Percentiles rank a stretch among this genome's conserved stretches.
Evolutionary conservation across 768 basidiomycete species (phyloP).

Genomic region (Pisolithus albus): DNA sequence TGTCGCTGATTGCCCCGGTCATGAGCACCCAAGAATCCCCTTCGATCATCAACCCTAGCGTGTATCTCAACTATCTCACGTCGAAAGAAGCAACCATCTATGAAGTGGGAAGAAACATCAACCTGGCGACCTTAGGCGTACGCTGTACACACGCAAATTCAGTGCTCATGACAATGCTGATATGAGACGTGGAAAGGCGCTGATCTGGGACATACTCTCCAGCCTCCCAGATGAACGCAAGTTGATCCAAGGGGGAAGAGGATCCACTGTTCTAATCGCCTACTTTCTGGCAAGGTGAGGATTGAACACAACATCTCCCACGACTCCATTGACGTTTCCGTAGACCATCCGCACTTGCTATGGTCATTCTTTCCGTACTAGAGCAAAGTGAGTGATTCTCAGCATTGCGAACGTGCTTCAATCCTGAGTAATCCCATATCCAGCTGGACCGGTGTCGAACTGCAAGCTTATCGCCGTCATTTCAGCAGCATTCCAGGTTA

Average conservation of each 20-base stretch:
- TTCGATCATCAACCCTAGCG: not conserved
- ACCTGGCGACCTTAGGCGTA: not conserved
- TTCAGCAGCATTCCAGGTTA: constrained; percentile 11
- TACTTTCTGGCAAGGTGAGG: constrained; percentile 20
- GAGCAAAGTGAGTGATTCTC: constrained; percentile 12
- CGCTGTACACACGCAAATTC: not conserved
- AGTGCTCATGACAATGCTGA: constrained; percentile 1
- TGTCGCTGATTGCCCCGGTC: too few relatives aligned
- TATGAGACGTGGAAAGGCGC: constrained; percentile 8
- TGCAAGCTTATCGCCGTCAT: constrained; percentile 16
- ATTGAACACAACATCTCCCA: not conserved
- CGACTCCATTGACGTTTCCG: constrained; percentile 3
- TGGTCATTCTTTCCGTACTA: constrained; percentile 9
- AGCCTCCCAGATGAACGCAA: constrained; percentile 16
- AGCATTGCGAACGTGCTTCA: not conserved
- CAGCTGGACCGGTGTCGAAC: constrained; percentile 19
- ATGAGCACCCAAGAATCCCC: not conserved
- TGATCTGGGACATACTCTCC: constrained; percentile 22
- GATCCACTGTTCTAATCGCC: constrained; percentile 13
- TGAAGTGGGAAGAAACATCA: not conserved
- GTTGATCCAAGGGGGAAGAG: constrained; percentile 10
- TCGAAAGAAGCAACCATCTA: not conserved
- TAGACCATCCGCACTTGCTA: constrained; percentile 10
- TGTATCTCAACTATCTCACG: not conserved
- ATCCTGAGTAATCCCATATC: not conserved